phyloP scores from a whole-genome alignment of 2,329 filamentous ascomycete species.

The Talaromyces sp. region DNA sequence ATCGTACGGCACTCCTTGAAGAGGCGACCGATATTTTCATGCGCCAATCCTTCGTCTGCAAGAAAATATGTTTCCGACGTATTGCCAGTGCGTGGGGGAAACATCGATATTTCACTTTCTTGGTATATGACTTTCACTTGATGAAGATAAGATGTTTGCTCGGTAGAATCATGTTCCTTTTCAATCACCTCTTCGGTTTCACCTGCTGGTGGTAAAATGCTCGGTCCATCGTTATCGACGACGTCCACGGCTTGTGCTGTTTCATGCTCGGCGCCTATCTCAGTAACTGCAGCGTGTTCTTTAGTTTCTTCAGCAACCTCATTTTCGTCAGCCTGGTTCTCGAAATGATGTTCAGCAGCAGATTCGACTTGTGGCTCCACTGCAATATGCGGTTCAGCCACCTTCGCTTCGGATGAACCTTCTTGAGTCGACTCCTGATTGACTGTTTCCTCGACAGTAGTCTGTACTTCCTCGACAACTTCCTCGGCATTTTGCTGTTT shows the following conservation, averaged over 20 bases:
- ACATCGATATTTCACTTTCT: constrained; percentile 55
- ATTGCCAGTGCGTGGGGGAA: constrained; percentile 54
- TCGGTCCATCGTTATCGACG: neutral
- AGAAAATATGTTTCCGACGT: constrained; percentile 56
- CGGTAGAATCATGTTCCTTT: constrained; percentile 9
- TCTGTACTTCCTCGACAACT: neutral
- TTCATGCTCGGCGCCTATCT: neutral
- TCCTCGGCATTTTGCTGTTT: neutral
- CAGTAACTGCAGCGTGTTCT: neutral
- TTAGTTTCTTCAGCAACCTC: neutral
- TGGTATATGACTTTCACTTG: constrained; percentile 56
- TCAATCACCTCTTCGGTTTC: constrained; percentile 20
- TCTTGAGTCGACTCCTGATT: neutral
- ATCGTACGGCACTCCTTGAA: constrained; percentile 55
- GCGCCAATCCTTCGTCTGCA: constrained; percentile 53
- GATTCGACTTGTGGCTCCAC: neutral
- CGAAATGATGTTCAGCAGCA: neutral
- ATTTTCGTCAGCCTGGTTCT: neutral
- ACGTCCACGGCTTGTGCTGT: neutral
- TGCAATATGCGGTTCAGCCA: neutral
- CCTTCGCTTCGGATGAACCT: neutral
- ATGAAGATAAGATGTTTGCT: constrained; percentile 30
- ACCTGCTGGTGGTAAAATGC: constrained; percentile 13
- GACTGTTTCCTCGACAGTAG: neutral
- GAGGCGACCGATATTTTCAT: constrained; percentile 52